Conservation (phyloP, 768 basidiomycete genomes). For the Tephrocybe rancida region DNA sequence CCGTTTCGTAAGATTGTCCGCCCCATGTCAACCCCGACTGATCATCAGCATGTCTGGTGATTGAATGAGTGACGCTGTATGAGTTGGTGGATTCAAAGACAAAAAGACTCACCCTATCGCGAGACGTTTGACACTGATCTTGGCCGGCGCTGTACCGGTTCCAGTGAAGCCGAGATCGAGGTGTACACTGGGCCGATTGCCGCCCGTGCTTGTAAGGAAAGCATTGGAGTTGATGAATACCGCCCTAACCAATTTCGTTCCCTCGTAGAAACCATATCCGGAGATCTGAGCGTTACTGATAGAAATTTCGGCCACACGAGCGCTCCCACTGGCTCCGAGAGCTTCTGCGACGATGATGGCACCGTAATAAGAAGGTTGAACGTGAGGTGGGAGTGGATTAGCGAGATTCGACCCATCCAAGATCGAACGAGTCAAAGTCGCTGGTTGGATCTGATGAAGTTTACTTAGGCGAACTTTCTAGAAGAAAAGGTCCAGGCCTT, state of each 20-base stretch:
- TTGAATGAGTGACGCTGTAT: background rate
- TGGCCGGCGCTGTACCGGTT: conserved; percentile 22
- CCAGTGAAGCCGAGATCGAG: conserved; percentile 42
- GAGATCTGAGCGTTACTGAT: conserved; percentile 49
- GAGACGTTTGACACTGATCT: conserved; percentile 49
- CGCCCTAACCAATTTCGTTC: conserved; percentile 41
- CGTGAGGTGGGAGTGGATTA: conserved; percentile 54
- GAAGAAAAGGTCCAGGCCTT: conserved; percentile 3
- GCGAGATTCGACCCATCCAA: conserved; percentile 53
- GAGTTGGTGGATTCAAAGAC: background rate
- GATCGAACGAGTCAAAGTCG: conserved; percentile 56
- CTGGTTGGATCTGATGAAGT: conserved; percentile 59
- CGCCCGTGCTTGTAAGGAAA: conserved; percentile 39
- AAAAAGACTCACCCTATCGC: conserved; percentile 41
- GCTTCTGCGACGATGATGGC: conserved; percentile 63
- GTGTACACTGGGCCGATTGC: conserved; percentile 37
- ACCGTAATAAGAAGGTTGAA: conserved; percentile 70
- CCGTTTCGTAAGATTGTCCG: conserved; percentile 59
- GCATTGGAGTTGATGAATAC: conserved; percentile 64
- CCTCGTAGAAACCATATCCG: conserved; percentile 67
- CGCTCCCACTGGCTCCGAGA: conserved; percentile 45
- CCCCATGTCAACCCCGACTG: conserved; percentile 56
- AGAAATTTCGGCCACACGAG: conserved; percentile 47
- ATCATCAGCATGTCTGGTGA: conserved; percentile 49
- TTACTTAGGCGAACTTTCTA: background rate